phyloP scores from a whole-genome alignment of 805 yeast species.

The Yamadazyma akitaensis region DNA sequence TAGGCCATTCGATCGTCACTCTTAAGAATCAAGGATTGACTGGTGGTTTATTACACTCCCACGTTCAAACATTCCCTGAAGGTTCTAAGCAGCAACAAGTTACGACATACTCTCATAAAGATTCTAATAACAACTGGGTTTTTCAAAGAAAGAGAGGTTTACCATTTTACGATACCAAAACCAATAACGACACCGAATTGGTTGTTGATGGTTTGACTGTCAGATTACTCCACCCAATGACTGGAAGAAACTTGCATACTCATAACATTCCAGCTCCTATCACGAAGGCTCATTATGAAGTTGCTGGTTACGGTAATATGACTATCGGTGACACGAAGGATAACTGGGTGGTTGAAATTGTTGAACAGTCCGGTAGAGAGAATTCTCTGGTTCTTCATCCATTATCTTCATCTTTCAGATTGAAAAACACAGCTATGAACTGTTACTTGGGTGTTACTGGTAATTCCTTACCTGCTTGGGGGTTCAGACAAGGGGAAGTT shows the following conservation, averaged over 20 bases:
- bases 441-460: slow-evolving; percentile 90
- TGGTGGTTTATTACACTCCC: slow-evolving; percentile 47
- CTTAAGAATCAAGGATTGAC: slow-evolving; percentile 42
- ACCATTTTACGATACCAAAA: slow-evolving; percentile 29
- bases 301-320: slow-evolving; percentile 68
- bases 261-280: slow-evolving; percentile 67
- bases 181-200: slow-evolving; percentile 31
- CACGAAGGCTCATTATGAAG: slow-evolving; percentile 53
- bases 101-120: slow-evolving; percentile 46
- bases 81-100: slow-evolving; percentile 49
- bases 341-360: slow-evolving; percentile 73
- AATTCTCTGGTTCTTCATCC: slow-evolving; percentile 64
- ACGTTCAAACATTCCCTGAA: slow-evolving; percentile 44
- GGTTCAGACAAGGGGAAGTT: slow-evolving; percentile 96
- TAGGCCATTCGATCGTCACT: slow-evolving; percentile 46
- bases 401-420: slow-evolving; percentile 76
- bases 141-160: slow-evolving; percentile 48
- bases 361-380: slow-evolving; percentile 55
- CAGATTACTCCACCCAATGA: slow-evolving; percentile 59
- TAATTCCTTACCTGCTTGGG: slow-evolving; percentile 86
- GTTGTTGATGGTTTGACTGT: slow-evolving; percentile 59
- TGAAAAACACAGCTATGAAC: slow-evolving; percentile 62
- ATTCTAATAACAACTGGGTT: slow-evolving; percentile 42
- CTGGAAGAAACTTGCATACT: slow-evolving; percentile 68
- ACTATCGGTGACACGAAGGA: slow-evolving; percentile 68